Base-by-base conservation (phyloP, 2,329 filamentous ascomycete genomes). In the Dothistroma pini region DNA sequence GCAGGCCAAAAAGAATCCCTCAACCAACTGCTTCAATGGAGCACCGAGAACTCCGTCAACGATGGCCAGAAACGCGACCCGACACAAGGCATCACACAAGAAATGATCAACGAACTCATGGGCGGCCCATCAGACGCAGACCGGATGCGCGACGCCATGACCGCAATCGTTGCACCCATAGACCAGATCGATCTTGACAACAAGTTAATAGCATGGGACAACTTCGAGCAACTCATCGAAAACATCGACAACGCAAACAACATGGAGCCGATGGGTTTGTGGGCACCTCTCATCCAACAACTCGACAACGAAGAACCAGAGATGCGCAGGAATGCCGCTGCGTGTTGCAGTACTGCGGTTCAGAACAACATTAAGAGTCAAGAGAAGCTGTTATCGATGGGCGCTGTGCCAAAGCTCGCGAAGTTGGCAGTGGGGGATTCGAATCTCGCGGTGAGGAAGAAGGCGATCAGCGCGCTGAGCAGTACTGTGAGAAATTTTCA, bases 191-290 rank as follows among this genome's bases (percentile, higher is more conserved):
- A 85, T 4, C 81, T 93, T 54, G 88, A 91, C 49, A 85, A 91
- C 77, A 91, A 90, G 75, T 78, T 96, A 57, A 84, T 87, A 60
- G 93, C 93, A 41, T 96, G 96, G 77, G 93, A 96, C 83, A 96
- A 97, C 79, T 89, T 97, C 65, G 93, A 96, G 79, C 91, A 96
- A 76, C 81, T 96, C 61, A 89, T 97, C 70, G 92, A 97, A 80
- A 87, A 85, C 65, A 86, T 97, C 69, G 95, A 99, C 81, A 99
- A 99, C 75, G 93, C 95, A 61, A 99, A 97, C 81, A 96, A 97
- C 78, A 84, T 99, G 69, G 87, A 87, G 66, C 84, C 84, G 31
- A 79, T 97, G 21, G 83, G 84, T 7, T 82, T 97, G 34, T 99
- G 95, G 95, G 83, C 84, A 11, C 91, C 91, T 10, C 80, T 99